These are phyloP conservation scores for Dothistroma pini DNA, from an alignment of 2,329 filamentous ascomycete species.

Conservation along the genomic window DNA sequence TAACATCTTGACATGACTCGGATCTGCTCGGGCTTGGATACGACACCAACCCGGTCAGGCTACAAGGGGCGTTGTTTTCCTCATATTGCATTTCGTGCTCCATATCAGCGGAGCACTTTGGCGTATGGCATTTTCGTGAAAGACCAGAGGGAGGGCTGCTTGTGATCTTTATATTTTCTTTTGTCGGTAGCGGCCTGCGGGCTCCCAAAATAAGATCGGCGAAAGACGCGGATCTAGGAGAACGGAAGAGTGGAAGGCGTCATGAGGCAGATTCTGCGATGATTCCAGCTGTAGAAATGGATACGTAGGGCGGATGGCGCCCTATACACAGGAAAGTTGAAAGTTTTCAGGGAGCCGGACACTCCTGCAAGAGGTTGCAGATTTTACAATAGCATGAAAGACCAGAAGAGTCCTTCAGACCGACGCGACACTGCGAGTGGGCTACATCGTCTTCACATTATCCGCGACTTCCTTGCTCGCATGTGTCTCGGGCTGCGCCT, in stretches of 20 bases:
- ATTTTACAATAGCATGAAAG: background rate
- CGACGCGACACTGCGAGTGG: background rate
- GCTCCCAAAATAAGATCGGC: background rate
- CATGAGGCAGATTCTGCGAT: background rate
- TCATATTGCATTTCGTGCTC: background rate
- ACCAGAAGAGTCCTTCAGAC: background rate
- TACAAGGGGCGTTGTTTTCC: background rate
- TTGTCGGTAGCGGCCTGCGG: background rate
- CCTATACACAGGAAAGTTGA: background rate
- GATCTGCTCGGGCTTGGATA: conserved; percentile 5
- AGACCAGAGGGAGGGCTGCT: background rate
- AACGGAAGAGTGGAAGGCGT: background rate
- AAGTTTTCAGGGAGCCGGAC: background rate
- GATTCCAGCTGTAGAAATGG: background rate
- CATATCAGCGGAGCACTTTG: background rate
- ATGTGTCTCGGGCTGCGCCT: background rate
- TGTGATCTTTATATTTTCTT: background rate
- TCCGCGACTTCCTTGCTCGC: too few species aligned
- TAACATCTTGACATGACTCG: background rate
- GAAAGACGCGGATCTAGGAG: background rate
- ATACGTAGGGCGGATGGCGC: background rate
- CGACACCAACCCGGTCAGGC: background rate
- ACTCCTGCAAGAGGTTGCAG: background rate
- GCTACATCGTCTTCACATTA: background rate
- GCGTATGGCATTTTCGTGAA: background rate